These are phyloP conservation scores for Zymoseptoria ardabiliae DNA, from an alignment of 2,329 filamentous ascomycete genomes.

Conservation along the genomic window DNA sequence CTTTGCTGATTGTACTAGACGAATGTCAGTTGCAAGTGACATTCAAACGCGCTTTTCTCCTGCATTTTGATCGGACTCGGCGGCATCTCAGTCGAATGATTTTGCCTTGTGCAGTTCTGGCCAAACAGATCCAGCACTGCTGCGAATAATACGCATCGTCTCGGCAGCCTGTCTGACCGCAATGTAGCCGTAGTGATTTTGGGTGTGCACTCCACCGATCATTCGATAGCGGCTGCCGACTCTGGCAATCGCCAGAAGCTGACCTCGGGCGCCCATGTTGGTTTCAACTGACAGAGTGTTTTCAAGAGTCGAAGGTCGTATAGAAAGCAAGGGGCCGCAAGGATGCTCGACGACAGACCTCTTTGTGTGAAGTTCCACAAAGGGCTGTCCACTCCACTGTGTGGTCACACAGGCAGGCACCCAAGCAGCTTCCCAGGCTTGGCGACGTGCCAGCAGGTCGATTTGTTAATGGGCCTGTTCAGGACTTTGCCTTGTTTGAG, in stretches of 20 bases:
- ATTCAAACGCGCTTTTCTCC: background rate
- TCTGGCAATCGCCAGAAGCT: slow-evolving; percentile 24
- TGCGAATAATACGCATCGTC: background rate
- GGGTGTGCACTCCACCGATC: slow-evolving; percentile 20
- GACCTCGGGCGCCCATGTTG: slow-evolving; percentile 25
- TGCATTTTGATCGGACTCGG: background rate
- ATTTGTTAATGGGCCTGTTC: too few relatives aligned
- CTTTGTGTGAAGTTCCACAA: too few relatives aligned
- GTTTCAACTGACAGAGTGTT: background rate
- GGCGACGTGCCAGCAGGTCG: background rate
- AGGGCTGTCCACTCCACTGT: background rate
- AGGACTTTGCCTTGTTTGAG: too few relatives aligned
- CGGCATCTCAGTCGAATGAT: background rate
- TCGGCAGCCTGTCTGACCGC: slow-evolving; percentile 11
- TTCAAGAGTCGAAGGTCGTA: background rate
- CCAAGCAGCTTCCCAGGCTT: background rate
- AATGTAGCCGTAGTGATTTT: slow-evolving; percentile 15
- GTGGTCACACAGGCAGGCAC: background rate
- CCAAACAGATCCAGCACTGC: slow-evolving; percentile 1
- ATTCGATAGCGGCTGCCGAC: slow-evolving; percentile 20
- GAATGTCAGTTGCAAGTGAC: background rate
- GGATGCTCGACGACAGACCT: too few relatives aligned
- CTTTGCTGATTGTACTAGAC: background rate
- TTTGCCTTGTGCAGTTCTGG: slow-evolving; percentile 3
- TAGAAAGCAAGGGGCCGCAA: background rate